phyloP scores from a whole-genome alignment of 371 early-diverging fungal species.

The Actinomortierella wolfii region DNA sequence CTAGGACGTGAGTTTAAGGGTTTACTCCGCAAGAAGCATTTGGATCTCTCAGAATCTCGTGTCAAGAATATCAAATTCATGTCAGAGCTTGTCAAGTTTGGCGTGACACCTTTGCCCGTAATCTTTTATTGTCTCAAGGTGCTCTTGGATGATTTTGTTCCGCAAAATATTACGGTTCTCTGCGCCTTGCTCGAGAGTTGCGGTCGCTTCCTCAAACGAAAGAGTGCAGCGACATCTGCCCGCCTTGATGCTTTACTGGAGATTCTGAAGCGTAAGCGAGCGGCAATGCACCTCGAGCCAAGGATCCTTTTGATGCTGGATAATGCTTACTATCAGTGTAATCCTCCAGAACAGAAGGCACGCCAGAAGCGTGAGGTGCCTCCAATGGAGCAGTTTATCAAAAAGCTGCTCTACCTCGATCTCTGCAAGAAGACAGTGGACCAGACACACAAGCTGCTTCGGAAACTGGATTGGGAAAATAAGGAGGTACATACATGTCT shows the following conservation, averaged over 20 bases:
- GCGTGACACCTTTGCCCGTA: slow-evolving; percentile 78
- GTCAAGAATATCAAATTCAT: slow-evolving; percentile 87
- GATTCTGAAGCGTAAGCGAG: slow-evolving; percentile 87
- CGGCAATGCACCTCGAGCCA: slow-evolving; percentile 81
- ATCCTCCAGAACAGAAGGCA: slow-evolving; percentile 76
- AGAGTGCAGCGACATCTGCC: slow-evolving; percentile 71
- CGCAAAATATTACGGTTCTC: slow-evolving; percentile 82
- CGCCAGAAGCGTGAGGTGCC: slow-evolving; percentile 67
- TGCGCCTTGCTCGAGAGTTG: slow-evolving; percentile 88
- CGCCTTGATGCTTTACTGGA: slow-evolving; percentile 78
- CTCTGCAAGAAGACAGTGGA: slow-evolving; percentile 70
- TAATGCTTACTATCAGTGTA: slow-evolving; percentile 90
- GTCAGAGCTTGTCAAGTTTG: slow-evolving; percentile 92
- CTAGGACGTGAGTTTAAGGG: slow-evolving; percentile 80
- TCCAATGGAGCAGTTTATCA: slow-evolving; percentile 83
- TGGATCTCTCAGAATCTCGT: slow-evolving; percentile 73
- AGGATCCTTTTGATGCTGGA: slow-evolving; percentile 89
- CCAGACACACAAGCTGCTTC: slow-evolving; percentile 73
- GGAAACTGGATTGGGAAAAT: slow-evolving; percentile 90
- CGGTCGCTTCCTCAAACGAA: slow-evolving; percentile 82
- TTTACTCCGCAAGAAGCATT: slow-evolving; percentile 68
- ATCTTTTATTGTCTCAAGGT: slow-evolving; percentile 84
- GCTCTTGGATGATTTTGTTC: slow-evolving; percentile 82
- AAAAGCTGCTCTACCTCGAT: slow-evolving; percentile 84
- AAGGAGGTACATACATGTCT: slow-evolving; percentile 38